Evolutionary conservation across 441 rosid species (phyloP).

Genomic region (Gossypium trilobum): DNA sequence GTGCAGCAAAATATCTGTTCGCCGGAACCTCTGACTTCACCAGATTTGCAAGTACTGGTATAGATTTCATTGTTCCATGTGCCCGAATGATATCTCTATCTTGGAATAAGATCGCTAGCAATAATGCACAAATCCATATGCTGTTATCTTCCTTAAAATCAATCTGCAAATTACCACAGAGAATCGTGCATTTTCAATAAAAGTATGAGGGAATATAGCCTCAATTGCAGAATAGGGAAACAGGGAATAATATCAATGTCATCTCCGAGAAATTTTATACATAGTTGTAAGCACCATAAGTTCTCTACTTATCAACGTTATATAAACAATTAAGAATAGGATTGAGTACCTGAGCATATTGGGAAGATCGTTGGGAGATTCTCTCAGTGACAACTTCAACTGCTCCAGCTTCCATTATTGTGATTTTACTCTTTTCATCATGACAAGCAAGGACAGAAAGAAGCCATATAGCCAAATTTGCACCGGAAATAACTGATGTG

Average conservation of each 20-base stretch:
- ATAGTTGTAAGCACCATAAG: neutral
- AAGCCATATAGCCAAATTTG: constrained; percentile 77
- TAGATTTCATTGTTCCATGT: constrained; percentile 80
- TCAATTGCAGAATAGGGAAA: neutral
- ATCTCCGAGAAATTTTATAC: constrained; percentile 6
- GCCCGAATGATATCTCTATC: constrained; percentile 96
- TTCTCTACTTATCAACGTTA: constrained; percentile 2
- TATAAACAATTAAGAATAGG: constrained; percentile 7
- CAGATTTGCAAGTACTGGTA: constrained; percentile 80
- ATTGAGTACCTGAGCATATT: constrained; percentile 61
- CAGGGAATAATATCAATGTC: constrained; percentile 10
- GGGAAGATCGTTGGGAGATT: constrained; percentile 52
- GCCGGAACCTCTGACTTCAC: constrained; percentile 88
- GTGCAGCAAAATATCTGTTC: constrained; percentile 93
- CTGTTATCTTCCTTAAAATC: constrained; percentile 81
- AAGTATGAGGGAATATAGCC: constrained; percentile 4
- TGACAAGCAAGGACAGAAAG: constrained; percentile 93
- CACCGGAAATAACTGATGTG: constrained; percentile 56
- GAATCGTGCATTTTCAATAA: constrained; percentile 17
- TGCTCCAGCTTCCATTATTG: constrained; percentile 91
- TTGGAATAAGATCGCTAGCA: constrained; percentile 87
- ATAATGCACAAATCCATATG: constrained; percentile 91
- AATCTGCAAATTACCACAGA: constrained; percentile 45
- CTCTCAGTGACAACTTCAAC: constrained; percentile 78
- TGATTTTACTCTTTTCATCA: constrained; percentile 68